Base-by-base conservation (phyloP, 495 filamentous ascomycete genomes). In the Daldinia childiae region DNA sequence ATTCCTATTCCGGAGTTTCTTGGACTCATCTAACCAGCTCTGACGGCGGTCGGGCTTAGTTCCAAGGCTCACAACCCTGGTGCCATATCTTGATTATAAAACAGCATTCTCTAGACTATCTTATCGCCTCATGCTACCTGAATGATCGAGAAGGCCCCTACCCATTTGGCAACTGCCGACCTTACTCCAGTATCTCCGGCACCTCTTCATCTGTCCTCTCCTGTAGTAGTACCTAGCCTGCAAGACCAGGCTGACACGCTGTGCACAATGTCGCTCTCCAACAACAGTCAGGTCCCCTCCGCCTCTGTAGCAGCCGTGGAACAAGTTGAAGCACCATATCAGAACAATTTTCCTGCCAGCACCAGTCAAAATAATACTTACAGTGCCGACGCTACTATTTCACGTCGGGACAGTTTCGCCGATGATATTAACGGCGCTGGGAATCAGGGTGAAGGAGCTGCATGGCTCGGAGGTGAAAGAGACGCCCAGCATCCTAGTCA, bases 101-200 rank as follows among this genome's bases (percentile, higher is more conserved):
- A 29, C 43, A 48, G n/a, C 43, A 48, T 59, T 58, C 21, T 69
- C 38, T 70, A 61, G 30, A 76, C 69, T 57, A 21, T 63, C 57
- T 43, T 59, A n/a, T 34, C 50, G 12, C 17, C 36, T 12, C 24
- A 59, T 68, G 45, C 27, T 29, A 38, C 11, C 70, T 73, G 65
- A 65, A 83, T 83, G 82, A 73, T 73, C 61, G 78, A 76, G 45
- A 77, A 71, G 36, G 69, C 75, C 4, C 79, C 76, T 14, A 66
- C 77, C 66, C 56, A 78, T 48, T 64, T 80, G 72, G 81, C 81
- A 57, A 64, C 79, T 48, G 79, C 81, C 76, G 72, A 76, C 71
- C 65, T 83, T 8, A 74, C 72, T 26, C 74, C 72, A 26, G 26
- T 79, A 11, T 79, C 81, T 55, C 66, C 81, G 72, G 62, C 73